These are phyloP conservation scores for Isabelozyma pseudorhagii DNA, from an alignment of 805 yeast genomes.

Conservation along the genomic window DNA sequence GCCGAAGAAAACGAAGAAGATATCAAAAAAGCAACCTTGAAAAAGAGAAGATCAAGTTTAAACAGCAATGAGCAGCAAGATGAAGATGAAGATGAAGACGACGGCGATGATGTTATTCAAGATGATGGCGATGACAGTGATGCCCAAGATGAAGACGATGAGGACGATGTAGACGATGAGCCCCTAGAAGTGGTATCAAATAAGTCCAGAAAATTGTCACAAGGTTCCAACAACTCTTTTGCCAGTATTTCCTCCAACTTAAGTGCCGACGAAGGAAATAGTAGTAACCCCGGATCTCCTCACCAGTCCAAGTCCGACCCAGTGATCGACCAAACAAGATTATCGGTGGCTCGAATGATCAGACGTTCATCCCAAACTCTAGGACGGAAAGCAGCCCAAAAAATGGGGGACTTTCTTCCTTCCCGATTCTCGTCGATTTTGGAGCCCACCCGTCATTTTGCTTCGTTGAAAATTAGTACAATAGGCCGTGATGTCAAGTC, in stretches of 20 bases:
- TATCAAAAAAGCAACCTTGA: slow-evolving; percentile 6
- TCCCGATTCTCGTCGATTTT: slow-evolving; percentile 74
- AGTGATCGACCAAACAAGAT: slow-evolving; percentile 63
- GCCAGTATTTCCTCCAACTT: slow-evolving; percentile 30
- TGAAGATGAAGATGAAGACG: slow-evolving; percentile 7
- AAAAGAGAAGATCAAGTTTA: slow-evolving; percentile 3
- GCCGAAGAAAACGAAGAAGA: slow-evolving; percentile 21
- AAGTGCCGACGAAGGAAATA: slow-evolving; percentile 19
- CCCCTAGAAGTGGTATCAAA: slow-evolving; percentile 16
- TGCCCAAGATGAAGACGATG: slow-evolving; percentile 12
- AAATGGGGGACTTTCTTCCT: slow-evolving; percentile 85
- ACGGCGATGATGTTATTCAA: slow-evolving; percentile 16
- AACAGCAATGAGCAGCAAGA: slow-evolving; percentile 1
- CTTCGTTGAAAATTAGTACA: slow-evolving; percentile 67
- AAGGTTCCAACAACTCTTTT: slow-evolving; percentile 33
- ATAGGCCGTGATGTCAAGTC: slow-evolving; percentile 39
- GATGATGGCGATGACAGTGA: slow-evolving; percentile 19
- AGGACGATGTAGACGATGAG: slow-evolving; percentile 19
- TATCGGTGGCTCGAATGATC: slow-evolving; percentile 71
- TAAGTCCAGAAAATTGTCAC: slow-evolving; percentile 37
- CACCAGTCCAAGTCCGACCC: slow-evolving; percentile 46
- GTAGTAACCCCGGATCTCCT: neutral
- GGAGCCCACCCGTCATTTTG: slow-evolving; percentile 91
- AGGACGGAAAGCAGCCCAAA: slow-evolving; percentile 80
- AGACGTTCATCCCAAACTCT: slow-evolving; percentile 74